phyloP scores from a whole-genome alignment of 1,284 basidiomycete species.

The Xerocomus tenax region DNA sequence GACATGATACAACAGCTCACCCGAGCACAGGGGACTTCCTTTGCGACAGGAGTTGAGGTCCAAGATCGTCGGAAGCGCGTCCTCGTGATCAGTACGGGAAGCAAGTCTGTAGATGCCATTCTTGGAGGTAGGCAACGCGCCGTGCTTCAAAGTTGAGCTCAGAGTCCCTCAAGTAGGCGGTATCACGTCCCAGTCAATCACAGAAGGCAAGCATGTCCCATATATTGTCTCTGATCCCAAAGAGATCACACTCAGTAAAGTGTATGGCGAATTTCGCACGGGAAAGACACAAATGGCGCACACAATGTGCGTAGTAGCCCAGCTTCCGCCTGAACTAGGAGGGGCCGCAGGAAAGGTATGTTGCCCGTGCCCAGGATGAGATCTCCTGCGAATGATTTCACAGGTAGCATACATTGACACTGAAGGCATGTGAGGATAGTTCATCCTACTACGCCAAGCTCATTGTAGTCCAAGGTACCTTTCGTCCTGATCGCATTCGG shows the following conservation, averaged over 20 bases:
- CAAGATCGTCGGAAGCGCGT: slow-evolving; percentile 78
- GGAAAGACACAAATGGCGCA: slow-evolving; percentile 90
- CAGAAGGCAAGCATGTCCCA: slow-evolving; percentile 54
- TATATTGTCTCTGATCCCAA: not conserved
- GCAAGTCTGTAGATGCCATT: slow-evolving; percentile 82
- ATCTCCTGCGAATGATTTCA: slow-evolving; percentile 1
- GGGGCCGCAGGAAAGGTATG: slow-evolving; percentile 79
- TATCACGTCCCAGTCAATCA: slow-evolving; percentile 82
- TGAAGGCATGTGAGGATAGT: slow-evolving; percentile 47
- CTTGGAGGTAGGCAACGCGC: slow-evolving; percentile 58
- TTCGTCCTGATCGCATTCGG: slow-evolving; percentile 83
- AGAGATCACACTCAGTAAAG: slow-evolving; percentile 30
- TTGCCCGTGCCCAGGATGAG: not conserved
- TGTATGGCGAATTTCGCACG: slow-evolving; percentile 75
- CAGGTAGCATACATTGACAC: slow-evolving; percentile 91
- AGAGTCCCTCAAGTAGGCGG: slow-evolving; percentile 47
- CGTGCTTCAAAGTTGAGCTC: not conserved
- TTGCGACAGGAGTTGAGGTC: slow-evolving; percentile 82
- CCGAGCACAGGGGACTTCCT: slow-evolving; percentile 64
- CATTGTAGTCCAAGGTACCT: slow-evolving; percentile 54
- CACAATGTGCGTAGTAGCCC: slow-evolving; percentile 83
- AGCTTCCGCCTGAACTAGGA: slow-evolving; percentile 82
- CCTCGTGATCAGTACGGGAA: slow-evolving; percentile 76
- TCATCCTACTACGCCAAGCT: not conserved
- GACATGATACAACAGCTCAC: slow-evolving; percentile 2